Conservation (phyloP, 208 protist genomes). For the Trypanosoma mega region DNA sequence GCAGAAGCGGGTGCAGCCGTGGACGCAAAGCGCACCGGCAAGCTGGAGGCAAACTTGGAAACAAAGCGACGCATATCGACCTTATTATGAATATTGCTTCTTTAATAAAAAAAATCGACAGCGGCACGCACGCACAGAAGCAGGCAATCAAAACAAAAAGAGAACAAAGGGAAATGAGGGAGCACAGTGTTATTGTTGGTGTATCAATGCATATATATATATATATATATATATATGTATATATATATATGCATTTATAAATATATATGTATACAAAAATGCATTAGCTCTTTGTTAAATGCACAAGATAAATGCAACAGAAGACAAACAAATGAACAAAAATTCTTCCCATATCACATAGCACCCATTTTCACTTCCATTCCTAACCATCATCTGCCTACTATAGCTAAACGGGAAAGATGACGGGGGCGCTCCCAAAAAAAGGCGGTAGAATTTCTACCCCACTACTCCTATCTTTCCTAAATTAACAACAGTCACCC, state of each 20-base stretch:
- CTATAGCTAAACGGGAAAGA: background rate
- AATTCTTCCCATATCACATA: background rate
- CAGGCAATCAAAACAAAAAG: constrained; percentile 10
- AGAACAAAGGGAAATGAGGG: constrained; percentile 14
- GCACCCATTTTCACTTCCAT: background rate
- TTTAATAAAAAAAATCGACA: constrained; percentile 14
- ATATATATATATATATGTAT: background rate
- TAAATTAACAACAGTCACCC: constrained; percentile 4
- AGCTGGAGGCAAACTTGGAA: constrained; percentile 41
- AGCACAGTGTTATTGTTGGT: constrained; percentile 8
- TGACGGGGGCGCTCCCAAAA: background rate
- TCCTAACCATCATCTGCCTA: background rate
- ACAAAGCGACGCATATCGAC: constrained; percentile 56
- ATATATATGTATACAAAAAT: background rate
- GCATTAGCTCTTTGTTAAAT: no score
- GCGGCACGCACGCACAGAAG: background rate
- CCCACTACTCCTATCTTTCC: background rate
- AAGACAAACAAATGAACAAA: background rate
- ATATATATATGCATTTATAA: background rate
- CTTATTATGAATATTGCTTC: constrained; percentile 7
- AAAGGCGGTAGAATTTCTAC: background rate
- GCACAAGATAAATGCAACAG: no score
- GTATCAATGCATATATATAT: background rate
- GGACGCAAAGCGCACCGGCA: constrained; percentile 42
- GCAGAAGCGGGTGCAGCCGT: constrained; percentile 24